Conservation (phyloP, 768 basidiomycete species). For the Rhodocollybia butyracea region DNA sequence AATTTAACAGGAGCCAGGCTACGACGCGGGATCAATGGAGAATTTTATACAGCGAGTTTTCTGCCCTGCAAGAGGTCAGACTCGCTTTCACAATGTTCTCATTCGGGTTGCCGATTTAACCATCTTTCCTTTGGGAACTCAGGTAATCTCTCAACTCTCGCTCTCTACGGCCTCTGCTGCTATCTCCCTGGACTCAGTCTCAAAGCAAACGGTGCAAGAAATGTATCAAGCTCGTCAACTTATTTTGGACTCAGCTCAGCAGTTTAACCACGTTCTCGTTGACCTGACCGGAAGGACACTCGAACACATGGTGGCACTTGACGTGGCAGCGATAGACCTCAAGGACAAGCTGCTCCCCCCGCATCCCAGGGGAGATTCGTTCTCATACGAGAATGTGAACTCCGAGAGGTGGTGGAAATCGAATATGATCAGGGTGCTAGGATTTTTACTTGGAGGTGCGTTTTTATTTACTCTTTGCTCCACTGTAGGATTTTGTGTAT, state of each 20-base stretch:
- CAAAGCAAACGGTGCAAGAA: constrained; percentile 20
- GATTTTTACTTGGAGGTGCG: neutral
- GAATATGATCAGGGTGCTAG: neutral
- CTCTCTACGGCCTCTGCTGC: constrained; percentile 19
- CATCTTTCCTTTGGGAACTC: constrained; percentile 12
- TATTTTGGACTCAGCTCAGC: constrained; percentile 17
- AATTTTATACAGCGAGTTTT: constrained; percentile 20
- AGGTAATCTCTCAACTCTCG: constrained; percentile 21
- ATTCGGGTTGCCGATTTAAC: constrained; percentile 20
- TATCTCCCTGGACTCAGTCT: constrained; percentile 26
- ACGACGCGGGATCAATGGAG: neutral
- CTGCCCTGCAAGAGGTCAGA: neutral
- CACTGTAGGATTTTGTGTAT: neutral
- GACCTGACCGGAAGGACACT: constrained; percentile 36
- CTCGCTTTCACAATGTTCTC: neutral
- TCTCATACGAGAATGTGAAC: neutral
- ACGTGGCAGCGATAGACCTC: constrained; percentile 36
- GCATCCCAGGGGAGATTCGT: constrained; percentile 6
- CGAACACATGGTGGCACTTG: constrained; percentile 44
- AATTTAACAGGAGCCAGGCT: neutral
- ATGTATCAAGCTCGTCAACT: neutral
- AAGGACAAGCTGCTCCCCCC: constrained; percentile 24
- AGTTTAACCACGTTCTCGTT: constrained; percentile 32
- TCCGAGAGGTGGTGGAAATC: constrained; percentile 6
- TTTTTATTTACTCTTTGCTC: neutral